A percentile compares a stretch with the other conserved stretches of the same genome.
These are phyloP conservation scores for Grosmannia serpens DNA, from an alignment of 2,329 filamentous ascomycete species.

Conservation along the genomic window DNA sequence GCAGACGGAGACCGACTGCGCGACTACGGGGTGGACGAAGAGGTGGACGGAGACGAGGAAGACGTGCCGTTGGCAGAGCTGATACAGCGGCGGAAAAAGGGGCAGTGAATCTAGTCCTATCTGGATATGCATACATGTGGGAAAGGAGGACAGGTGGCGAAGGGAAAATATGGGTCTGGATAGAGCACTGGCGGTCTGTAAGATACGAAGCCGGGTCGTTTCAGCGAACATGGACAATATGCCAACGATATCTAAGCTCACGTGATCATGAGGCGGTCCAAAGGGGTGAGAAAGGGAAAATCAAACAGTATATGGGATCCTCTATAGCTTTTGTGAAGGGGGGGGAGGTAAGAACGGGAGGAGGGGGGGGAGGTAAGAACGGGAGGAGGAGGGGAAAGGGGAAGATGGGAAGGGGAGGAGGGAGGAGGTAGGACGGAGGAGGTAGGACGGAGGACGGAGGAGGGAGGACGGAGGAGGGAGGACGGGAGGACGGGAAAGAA, in stretches of 20 bases:
- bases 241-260: neutral
- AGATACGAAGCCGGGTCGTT: neutral
- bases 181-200: neutral
- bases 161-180: neutral
- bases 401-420: too few species aligned
- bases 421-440: too few species aligned
- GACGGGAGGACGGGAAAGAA: neutral
- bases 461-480: too few species aligned
- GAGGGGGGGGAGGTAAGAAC: neutral
- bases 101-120: neutral
- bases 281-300: too few species aligned
- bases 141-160: too few species aligned
- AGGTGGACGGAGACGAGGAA: conserved; percentile 41
- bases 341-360: too few species aligned
- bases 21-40: conserved; percentile 73
- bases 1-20: conserved; percentile 61
- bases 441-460: too few species aligned
- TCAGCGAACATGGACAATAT: neutral
- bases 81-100: conserved; percentile 38
- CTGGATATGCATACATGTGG: neutral
- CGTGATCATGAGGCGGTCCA: too few species aligned
- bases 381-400: neutral
- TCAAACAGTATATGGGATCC: too few species aligned
- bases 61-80: conserved; percentile 62
- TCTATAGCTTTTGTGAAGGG: too few species aligned